phyloP scores from a whole-genome alignment of 129 eudicot species.

The Ambrosia trifida region DNA sequence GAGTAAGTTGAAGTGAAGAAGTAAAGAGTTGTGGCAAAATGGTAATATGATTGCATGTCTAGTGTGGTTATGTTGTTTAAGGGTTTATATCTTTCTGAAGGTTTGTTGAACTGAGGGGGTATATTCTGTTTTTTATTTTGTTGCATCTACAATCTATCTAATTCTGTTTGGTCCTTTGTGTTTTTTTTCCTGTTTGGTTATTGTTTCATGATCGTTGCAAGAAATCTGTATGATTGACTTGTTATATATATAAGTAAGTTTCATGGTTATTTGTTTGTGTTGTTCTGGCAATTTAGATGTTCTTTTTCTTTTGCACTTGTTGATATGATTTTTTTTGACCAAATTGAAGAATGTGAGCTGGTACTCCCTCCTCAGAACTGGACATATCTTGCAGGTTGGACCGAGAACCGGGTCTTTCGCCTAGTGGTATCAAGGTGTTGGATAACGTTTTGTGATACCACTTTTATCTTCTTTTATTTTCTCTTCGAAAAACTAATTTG shows the following conservation, averaged over 20 bases:
- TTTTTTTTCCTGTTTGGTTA: conserved; percentile 1
- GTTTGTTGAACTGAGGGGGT: conserved; percentile 15
- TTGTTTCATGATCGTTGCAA: conserved; percentile 8
- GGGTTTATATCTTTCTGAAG: conserved; percentile 18
- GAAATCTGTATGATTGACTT: not conserved
- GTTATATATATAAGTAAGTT: not conserved
- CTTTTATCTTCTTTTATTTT: no score
- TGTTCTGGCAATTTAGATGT: not conserved
- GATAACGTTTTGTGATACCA: no score
- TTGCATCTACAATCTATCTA: conserved; percentile 7
- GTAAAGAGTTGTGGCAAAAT: conserved; percentile 6
- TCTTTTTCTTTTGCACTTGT: no score
- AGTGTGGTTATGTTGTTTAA: conserved; percentile 24
- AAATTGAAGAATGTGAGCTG: not conserved
- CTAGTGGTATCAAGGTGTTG: no score
- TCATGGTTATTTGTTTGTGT: not conserved
- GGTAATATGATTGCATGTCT: conserved; percentile 18
- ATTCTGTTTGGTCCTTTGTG: conserved; percentile 8
- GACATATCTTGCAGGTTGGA: no score
- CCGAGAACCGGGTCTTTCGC: no score
- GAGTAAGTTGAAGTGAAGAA: conserved; percentile 34
- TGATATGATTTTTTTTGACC: conserved; percentile 1
- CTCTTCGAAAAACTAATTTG: no score
- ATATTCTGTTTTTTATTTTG: conserved; percentile 13
- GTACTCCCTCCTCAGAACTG: no score